Evolutionary conservation across 129 eudicot species (phyloP).

Genomic region (Kitagawia praeruptora): DNA sequence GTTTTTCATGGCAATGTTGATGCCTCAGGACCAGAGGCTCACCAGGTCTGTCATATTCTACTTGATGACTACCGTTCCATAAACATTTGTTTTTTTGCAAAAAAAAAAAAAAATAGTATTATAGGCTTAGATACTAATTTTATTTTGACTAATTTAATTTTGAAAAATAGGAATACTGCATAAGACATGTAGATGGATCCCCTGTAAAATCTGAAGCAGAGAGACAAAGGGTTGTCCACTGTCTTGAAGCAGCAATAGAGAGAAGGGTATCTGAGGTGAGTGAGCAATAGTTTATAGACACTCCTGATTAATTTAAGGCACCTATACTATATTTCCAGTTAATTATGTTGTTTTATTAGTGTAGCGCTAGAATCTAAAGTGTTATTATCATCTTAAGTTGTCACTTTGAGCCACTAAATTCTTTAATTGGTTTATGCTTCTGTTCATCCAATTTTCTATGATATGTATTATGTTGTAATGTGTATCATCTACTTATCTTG

Average conservation of each 20-base stretch:
- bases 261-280: constrained; percentile 95
- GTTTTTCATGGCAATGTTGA: constrained; percentile 97
- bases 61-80: background rate
- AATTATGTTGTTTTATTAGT: background rate
- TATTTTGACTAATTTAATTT: background rate
- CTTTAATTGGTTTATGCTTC: constrained; percentile 7
- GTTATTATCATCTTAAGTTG: background rate
- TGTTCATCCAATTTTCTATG: background rate
- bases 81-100: background rate
- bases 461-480: background rate
- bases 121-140: background rate
- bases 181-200: constrained; percentile 84
- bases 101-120: no score
- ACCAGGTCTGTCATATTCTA: constrained; percentile 49
- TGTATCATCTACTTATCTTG: background rate
- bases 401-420: background rate
- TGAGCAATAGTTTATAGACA: background rate
- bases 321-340: background rate
- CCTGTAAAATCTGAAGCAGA: constrained; percentile 94
- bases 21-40: constrained; percentile 77
- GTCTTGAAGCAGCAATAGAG: constrained; percentile 97
- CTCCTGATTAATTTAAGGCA: background rate
- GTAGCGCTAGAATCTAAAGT: background rate
- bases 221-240: constrained; percentile 87
- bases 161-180: constrained; percentile 62